Conservation (phyloP, 2,329 filamentous ascomycete genomes). For the Alternaria ventricosa region DNA sequence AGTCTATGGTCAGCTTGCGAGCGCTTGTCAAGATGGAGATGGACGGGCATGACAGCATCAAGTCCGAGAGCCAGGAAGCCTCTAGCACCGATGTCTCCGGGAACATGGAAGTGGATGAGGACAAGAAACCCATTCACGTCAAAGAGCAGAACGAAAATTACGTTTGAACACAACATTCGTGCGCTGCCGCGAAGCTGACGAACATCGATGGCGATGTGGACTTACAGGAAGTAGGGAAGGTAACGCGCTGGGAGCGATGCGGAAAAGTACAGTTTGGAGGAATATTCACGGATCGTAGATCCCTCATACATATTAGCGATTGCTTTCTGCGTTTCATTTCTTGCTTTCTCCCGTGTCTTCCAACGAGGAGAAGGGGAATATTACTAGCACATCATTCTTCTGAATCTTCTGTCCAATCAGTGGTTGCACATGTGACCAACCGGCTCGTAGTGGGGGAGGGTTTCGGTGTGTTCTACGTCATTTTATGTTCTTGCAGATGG, state of each 20-base stretch:
- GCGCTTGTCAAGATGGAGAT: slow-evolving; percentile 5
- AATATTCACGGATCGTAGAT: background rate
- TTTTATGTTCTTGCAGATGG: background rate
- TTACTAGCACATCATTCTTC: background rate
- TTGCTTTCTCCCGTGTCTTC: background rate
- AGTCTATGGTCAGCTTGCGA: slow-evolving; percentile 6
- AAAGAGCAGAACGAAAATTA: background rate
- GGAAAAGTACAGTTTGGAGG: background rate
- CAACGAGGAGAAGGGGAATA: background rate
- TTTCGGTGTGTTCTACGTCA: background rate
- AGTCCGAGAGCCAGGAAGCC: background rate
- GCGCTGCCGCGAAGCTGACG: background rate
- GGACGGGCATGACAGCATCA: background rate
- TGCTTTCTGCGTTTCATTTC: background rate
- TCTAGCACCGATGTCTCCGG: background rate
- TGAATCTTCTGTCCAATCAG: background rate
- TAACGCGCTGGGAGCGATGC: background rate
- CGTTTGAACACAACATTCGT: background rate
- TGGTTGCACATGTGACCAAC: background rate
- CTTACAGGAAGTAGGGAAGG: background rate
- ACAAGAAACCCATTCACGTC: background rate
- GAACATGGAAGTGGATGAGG: background rate
- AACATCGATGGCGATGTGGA: too few relatives aligned
- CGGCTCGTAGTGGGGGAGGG: too few relatives aligned
- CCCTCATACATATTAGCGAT: background rate